Conservation (phyloP, 164 flowering plant species). For the Magnolia changhungtana region DNA sequence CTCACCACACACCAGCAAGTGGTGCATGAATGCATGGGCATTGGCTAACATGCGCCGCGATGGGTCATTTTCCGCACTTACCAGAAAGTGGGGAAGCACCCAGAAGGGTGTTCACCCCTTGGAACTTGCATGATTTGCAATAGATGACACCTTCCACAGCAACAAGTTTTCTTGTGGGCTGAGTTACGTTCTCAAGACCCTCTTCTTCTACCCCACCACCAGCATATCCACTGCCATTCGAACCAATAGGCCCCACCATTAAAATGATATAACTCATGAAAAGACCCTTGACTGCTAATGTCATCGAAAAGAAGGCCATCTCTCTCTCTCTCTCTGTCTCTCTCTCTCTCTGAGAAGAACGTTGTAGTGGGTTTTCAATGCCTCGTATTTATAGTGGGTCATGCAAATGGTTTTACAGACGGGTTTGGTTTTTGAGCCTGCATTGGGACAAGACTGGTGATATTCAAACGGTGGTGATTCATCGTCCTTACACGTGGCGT, state of each 20-base stretch:
- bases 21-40: no score
- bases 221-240: background rate
- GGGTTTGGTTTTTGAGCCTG: no score
- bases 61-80: background rate
- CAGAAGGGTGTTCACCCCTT: slow-evolving; percentile 8
- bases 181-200: background rate
- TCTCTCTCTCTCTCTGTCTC: background rate
- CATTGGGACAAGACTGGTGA: no score
- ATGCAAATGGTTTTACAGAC: no score
- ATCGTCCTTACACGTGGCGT: no score
- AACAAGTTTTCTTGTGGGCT: background rate
- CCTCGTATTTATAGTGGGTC: no score
- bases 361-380: background rate
- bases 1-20: no score
- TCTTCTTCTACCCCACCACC: background rate
- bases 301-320: background rate
- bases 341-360: background rate
- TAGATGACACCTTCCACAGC: slow-evolving; percentile 15
- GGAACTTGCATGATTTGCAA: slow-evolving; percentile 14
- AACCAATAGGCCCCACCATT: no score
- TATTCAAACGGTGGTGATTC: no score
- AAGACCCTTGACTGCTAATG: background rate
- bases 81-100: slow-evolving; percentile 14
- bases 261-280: background rate
- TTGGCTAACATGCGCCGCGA: no score